Base-by-base conservation (phyloP, 345 rosid genomes). In the Murraya koenigii region DNA sequence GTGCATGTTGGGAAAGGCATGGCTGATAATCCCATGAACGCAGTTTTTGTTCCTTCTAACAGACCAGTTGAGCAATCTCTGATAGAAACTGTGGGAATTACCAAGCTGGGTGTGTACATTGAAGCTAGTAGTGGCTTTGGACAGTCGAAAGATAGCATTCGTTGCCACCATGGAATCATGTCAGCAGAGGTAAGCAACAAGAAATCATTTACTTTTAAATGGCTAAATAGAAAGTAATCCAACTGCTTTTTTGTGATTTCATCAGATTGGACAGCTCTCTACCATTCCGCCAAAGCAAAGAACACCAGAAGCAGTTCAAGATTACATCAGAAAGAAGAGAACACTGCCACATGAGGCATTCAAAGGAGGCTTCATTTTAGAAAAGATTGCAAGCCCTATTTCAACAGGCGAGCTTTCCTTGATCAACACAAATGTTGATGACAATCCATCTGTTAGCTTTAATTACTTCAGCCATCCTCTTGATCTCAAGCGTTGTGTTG, bases 61-160 rank as follows among this genome's bases (percentile, higher is more conserved):
- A 75, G 75, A 54, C 88, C 94, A 7, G 85, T 88, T 8, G 72
- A 71, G 79, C 97, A 97, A 75, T 91, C 97, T 4, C 90, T 97
- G 22, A 97, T 97, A 25, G 92, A 97, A 77, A 90, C 97, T 32
- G 99, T 91, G 10, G 99, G 99, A 36, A 97, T 97, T 39, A 94
- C 99, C 44, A 91, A 89, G 85, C 56, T 79, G 70, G 99, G 98
- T 56, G 97, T 94, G 52, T 97, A 91, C 79, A 86, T 97, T 76
- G 99, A 97, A 89, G 92, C 93, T 44, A 96, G 99, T 86, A 87
- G 97, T 54, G 97, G 99, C 63, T 96, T 87, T 79, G 94, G 99
- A 0, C 92, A 94, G 73, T 90, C 97, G 2, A 58, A 59, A 7
- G 90, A 90, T 62, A 94, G 97, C 82, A 91, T 97, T 77, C 88